A percentile compares a stretch with the other conserved stretches of the same genome.
phyloP scores from a whole-genome alignment of 805 yeast species.

The Metschnikowia santaceciliae region DNA sequence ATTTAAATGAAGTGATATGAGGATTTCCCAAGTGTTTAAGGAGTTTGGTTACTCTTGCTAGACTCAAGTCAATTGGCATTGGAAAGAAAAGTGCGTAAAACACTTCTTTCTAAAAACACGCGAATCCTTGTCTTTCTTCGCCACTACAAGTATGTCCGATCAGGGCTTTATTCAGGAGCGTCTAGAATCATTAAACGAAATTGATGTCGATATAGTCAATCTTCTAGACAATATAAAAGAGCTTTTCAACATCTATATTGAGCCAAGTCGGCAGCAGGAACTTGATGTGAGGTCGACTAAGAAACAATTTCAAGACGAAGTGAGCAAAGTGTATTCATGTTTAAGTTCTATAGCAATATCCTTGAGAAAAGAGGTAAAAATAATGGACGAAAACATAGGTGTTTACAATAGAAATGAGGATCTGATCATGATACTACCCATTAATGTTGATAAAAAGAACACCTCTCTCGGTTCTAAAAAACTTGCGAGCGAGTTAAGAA shows the following conservation, averaged over 20 bases:
- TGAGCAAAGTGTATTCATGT: conserved; percentile 47
- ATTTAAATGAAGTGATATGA: conserved; percentile 50
- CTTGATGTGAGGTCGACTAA: conserved; percentile 24
- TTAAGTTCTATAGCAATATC: conserved; percentile 56
- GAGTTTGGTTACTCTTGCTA: conserved; percentile 30
- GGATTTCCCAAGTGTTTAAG: conserved; percentile 60
- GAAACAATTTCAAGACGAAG: conserved; percentile 40
- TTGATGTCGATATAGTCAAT: conserved; percentile 51
- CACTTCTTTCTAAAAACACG: neutral
- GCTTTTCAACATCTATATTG: conserved; percentile 42
- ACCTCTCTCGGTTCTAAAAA: conserved; percentile 61
- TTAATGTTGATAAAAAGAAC: conserved; percentile 66
- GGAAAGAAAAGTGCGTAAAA: conserved; percentile 6
- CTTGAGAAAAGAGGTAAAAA: conserved; percentile 62
- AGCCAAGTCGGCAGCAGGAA: conserved; percentile 22
- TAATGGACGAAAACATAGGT: conserved; percentile 57
- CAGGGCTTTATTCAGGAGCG: conserved; percentile 44
- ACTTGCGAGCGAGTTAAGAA: conserved; percentile 44
- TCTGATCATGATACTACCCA: conserved; percentile 56
- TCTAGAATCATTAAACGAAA: conserved; percentile 47
- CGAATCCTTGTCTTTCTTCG: neutral
- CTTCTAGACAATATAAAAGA: conserved; percentile 47
- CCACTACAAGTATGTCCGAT: conserved; percentile 4
- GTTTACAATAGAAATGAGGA: conserved; percentile 43
- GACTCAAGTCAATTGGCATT: conserved; percentile 34